phyloP scores from a whole-genome alignment of 2,329 filamentous ascomycete species.

The Xylariaceae sp. region DNA sequence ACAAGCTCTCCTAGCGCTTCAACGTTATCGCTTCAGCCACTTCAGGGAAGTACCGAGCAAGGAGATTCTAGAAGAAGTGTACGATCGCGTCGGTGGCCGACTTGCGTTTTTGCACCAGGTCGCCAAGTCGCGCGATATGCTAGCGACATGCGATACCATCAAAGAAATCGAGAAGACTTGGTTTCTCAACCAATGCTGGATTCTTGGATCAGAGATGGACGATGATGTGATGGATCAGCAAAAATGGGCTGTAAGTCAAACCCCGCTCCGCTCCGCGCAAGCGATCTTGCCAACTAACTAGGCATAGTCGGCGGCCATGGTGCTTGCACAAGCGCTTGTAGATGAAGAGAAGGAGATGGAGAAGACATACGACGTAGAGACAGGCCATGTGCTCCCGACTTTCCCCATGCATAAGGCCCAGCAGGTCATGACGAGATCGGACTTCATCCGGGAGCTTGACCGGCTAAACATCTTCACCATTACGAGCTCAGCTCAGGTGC shows the following conservation, averaged over 20 bases:
- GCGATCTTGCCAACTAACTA: slow-evolving; percentile 5
- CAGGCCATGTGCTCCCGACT: slow-evolving; percentile 71
- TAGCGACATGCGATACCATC: slow-evolving; percentile 68
- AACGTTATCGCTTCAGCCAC: slow-evolving; percentile 76
- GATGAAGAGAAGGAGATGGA: slow-evolving; percentile 65
- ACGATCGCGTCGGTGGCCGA: slow-evolving; percentile 80
- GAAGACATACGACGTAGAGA: slow-evolving; percentile 59
- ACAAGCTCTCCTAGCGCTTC: slow-evolving; percentile 70
- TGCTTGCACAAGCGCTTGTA: slow-evolving; percentile 85
- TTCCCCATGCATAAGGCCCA: slow-evolving; percentile 78
- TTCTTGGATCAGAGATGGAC: slow-evolving; percentile 73
- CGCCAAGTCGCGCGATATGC: slow-evolving; percentile 79
- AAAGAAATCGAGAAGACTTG: slow-evolving; percentile 68
- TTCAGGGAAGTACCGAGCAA: slow-evolving; percentile 55
- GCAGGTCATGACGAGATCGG: slow-evolving; percentile 89
- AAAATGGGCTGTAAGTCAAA: slow-evolving; percentile 73
- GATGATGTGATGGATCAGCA: slow-evolving; percentile 99
- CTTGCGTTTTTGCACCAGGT: slow-evolving; percentile 84
- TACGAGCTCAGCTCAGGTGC: slow-evolving; percentile 76
- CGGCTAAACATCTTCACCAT: slow-evolving; percentile 95
- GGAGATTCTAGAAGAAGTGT: slow-evolving; percentile 66
- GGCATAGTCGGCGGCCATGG: slow-evolving; percentile 79
- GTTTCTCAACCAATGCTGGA: slow-evolving; percentile 76
- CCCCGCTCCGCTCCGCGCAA: not conserved
- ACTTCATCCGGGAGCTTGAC: slow-evolving; percentile 91